Conservation (phyloP, 177 flowering plant genomes). For the Tripterygium wilfordii region DNA sequence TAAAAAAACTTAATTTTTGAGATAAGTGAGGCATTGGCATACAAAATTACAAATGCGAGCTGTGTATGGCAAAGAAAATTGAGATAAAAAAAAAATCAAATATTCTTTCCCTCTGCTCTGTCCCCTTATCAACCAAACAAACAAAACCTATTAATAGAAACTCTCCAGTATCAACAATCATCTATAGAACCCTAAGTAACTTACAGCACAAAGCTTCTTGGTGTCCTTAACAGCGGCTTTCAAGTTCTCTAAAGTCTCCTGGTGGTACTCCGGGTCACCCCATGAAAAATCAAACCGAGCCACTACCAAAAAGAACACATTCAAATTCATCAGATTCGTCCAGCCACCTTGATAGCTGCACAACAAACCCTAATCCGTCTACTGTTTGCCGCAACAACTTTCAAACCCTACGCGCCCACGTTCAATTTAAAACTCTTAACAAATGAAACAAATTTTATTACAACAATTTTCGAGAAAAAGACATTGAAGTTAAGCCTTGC, state of each 20-base stretch:
- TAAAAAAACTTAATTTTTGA: no score
- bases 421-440: neutral
- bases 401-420: neutral
- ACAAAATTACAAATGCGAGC: no score
- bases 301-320: constrained; percentile 28
- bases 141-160: neutral
- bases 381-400: neutral
- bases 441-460: neutral
- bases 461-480: neutral
- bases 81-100: neutral
- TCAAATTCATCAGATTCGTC: neutral
- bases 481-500: neutral
- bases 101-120: neutral
- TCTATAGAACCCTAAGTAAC: no score
- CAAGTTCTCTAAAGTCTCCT: constrained; percentile 79
- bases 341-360: neutral
- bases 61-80: neutral
- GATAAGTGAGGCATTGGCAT: no score
- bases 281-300: constrained; percentile 91
- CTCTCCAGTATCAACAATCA: no score
- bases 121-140: neutral
- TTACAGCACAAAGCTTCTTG: constrained; percentile 89
- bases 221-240: constrained; percentile 72
- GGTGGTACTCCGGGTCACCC: constrained; percentile 73
- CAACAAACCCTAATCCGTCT: no score